Evolutionary conservation across 179 eudicot species (phyloP).

Genomic region (Silene vulgaris): DNA sequence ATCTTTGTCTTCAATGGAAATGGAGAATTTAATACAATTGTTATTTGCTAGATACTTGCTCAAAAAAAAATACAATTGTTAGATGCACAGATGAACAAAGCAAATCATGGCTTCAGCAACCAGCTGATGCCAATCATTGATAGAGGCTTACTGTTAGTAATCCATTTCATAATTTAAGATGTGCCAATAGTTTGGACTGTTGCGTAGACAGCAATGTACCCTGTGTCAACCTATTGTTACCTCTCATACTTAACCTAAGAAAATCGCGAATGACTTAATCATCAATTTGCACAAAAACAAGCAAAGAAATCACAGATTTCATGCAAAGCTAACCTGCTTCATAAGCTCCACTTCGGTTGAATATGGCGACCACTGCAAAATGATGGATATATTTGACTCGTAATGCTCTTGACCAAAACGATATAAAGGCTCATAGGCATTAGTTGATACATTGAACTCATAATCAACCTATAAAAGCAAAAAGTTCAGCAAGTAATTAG

Average conservation of each 20-base stretch:
- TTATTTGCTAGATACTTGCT: no score
- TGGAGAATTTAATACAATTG: no score
- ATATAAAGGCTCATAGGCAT: conserved; percentile 40
- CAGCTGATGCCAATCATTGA: conserved; percentile 5
- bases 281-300: conserved; percentile 1
- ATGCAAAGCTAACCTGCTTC: conserved; percentile 52
- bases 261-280: not conserved
- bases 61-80: no score
- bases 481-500: conserved; percentile 11
- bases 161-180: conserved; percentile 1
- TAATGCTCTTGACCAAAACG: conserved; percentile 41
- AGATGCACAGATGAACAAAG: not conserved
- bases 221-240: conserved; percentile 1
- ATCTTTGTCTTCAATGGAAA: no score
- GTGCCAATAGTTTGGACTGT: not conserved
- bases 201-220: not conserved
- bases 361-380: conserved; percentile 84
- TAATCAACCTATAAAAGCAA: conserved; percentile 59
- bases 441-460: conserved; percentile 41
- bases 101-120: not conserved
- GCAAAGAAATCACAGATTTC: conserved; percentile 4
- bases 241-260: not conserved
- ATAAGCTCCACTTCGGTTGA: conserved; percentile 60
- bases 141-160: not conserved
- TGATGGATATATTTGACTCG: conserved; percentile 48